Conservation (phyloP, 208 protist species). For the Acanthamoeba rhysodes region DNA sequence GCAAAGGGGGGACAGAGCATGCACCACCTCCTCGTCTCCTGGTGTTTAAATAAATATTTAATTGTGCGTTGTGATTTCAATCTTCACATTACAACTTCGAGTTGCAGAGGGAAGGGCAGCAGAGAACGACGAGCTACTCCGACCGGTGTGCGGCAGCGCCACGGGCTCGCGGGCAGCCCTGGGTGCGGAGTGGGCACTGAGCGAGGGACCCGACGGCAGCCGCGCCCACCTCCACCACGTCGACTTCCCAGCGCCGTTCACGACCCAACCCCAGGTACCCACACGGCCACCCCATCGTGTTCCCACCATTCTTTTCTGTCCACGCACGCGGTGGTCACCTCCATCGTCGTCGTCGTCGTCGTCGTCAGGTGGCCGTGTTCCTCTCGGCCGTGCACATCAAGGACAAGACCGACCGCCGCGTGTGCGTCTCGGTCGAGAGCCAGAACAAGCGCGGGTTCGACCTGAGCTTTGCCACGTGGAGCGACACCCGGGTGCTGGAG, state of each 20-base stretch:
- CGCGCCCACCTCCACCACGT: slow-evolving; percentile 18
- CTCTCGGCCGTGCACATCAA: slow-evolving; percentile 25
- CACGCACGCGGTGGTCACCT: not conserved
- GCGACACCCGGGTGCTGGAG: slow-evolving; percentile 33
- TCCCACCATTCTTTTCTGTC: not conserved
- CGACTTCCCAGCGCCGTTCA: not conserved
- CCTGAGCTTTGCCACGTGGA: slow-evolving; percentile 65
- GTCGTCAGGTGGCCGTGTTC: slow-evolving; percentile 32
- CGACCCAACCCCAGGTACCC: not conserved
- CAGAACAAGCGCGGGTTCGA: slow-evolving; percentile 67
- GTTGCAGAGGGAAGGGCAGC: no score
- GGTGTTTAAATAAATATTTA: no score
- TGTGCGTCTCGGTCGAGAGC: slow-evolving; percentile 66
- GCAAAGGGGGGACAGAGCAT: no score
- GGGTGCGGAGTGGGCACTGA: slow-evolving; percentile 18
- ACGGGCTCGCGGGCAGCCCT: not conserved
- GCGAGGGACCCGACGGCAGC: slow-evolving; percentile 42
- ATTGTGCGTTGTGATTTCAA: no score
- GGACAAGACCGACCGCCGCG: slow-evolving; percentile 41
- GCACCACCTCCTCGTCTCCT: no score
- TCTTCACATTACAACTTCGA: no score
- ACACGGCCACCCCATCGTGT: not conserved
- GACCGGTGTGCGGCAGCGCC: not conserved
- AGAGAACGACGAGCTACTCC: no score
- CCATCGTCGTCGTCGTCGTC: not conserved